These are phyloP conservation scores for Hanseniaspora lachancei DNA, from an alignment of 805 yeast species.

Conservation along the genomic window DNA sequence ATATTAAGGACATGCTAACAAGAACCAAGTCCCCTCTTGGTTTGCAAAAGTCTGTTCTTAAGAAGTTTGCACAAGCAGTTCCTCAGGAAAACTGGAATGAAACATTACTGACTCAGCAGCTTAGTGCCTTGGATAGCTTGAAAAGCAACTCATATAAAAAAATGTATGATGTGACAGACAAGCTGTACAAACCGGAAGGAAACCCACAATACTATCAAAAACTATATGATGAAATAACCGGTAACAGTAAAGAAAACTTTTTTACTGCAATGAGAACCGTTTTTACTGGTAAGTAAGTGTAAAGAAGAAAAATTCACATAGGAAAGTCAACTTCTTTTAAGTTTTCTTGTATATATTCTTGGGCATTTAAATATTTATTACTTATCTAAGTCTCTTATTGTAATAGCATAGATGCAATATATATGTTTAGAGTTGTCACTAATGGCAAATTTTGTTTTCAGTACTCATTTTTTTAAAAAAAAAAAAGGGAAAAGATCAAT, in stretches of 20 bases:
- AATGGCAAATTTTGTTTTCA: too few species aligned
- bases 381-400: background rate
- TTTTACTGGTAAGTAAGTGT: slow-evolving; percentile 52
- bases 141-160: slow-evolving; percentile 48
- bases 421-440: background rate
- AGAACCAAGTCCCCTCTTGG: slow-evolving; percentile 31
- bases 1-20: slow-evolving; percentile 29
- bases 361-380: background rate
- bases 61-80: slow-evolving; percentile 31
- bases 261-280: slow-evolving; percentile 60
- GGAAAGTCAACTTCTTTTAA: background rate
- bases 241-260: slow-evolving; percentile 55
- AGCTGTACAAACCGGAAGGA: slow-evolving; percentile 67
- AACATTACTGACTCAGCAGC: slow-evolving; percentile 39
- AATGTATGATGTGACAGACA: slow-evolving; percentile 52
- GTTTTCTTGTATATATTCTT: slow-evolving; percentile 1
- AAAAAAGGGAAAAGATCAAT: background rate
- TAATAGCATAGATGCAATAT: background rate
- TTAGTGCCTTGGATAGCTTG: slow-evolving; percentile 42
- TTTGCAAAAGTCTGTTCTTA: slow-evolving; percentile 36
- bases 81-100: slow-evolving; percentile 40
- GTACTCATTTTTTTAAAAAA: too few species aligned
- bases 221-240: slow-evolving; percentile 54
- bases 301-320: background rate
- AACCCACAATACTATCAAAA: slow-evolving; percentile 68